Percentiles rank a stretch among this genome's conserved stretches.
These are phyloP conservation scores for Porphyrellus cyaneotinctus DNA, from an alignment of 768 basidiomycete species.

Conservation along the genomic window DNA sequence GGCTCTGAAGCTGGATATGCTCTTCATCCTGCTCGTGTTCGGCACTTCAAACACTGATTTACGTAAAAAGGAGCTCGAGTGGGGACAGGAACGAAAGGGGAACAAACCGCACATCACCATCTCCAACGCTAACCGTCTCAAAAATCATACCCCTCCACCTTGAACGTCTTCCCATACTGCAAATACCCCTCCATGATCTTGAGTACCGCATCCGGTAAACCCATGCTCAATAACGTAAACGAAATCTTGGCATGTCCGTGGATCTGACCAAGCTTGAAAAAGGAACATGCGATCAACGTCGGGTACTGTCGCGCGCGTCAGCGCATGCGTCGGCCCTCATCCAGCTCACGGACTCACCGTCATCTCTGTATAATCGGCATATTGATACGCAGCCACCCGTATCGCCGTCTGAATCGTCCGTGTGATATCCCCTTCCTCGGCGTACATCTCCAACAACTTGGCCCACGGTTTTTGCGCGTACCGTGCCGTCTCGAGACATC, in stretches of 20 bases:
- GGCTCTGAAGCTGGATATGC: too few relatives aligned
- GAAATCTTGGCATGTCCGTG: slow-evolving; percentile 94
- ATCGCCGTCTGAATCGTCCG: slow-evolving; percentile 89
- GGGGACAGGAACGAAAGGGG: too few relatives aligned
- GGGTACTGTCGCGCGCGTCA: slow-evolving; percentile 51
- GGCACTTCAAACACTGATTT: too few relatives aligned
- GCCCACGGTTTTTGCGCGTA: slow-evolving; percentile 93
- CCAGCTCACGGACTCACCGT: slow-evolving; percentile 51
- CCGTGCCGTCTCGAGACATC: slow-evolving; percentile 80
- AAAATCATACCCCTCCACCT: slow-evolving; percentile 83
- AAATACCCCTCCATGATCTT: slow-evolving; percentile 93
- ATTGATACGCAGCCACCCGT: slow-evolving; percentile 88
- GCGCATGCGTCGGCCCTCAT: background rate
- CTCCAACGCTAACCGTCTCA: too few relatives aligned
- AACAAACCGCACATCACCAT: too few relatives aligned
- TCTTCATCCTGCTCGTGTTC: too few relatives aligned
- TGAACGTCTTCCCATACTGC: slow-evolving; percentile 83
- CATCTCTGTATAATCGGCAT: slow-evolving; percentile 86
- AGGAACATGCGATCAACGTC: slow-evolving; percentile 80
- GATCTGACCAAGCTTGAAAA: slow-evolving; percentile 90
- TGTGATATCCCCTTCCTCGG: slow-evolving; percentile 94
- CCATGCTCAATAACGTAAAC: slow-evolving; percentile 92
- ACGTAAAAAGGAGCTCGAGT: too few relatives aligned
- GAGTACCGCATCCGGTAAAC: slow-evolving; percentile 81
- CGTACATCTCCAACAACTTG: slow-evolving; percentile 92